A percentile compares a stretch with the other conserved stretches of the same genome.
Conservation (phyloP, 73 alveolate genomes). For the Tetrahymena borealis region DNA sequence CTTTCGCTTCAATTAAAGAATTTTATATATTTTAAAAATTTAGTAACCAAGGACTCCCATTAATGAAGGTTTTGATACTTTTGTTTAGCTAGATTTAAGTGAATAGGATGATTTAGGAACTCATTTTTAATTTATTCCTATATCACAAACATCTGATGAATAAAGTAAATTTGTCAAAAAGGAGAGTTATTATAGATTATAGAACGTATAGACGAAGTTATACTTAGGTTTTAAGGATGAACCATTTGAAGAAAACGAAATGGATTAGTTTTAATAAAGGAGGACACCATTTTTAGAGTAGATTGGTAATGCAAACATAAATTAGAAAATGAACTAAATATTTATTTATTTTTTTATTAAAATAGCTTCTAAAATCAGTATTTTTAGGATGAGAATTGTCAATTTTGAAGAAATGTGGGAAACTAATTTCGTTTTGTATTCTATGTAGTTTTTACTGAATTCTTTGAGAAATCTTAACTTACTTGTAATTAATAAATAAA, state of each 20-base stretch:
- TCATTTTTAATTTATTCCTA: background rate
- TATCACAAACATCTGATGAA: background rate
- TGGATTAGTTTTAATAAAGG: background rate
- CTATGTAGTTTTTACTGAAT: background rate
- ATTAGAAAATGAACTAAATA: background rate
- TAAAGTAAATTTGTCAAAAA: background rate
- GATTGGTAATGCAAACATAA: background rate
- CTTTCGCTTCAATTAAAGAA: background rate
- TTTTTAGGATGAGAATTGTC: background rate
- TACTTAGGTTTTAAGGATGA: background rate
- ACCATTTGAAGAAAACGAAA: background rate
- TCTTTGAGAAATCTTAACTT: background rate
- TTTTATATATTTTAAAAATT: no score
- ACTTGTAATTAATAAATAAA: no score
- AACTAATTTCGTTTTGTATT: background rate
- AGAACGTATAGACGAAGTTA: background rate
- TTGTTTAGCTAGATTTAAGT: background rate
- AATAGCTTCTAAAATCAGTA: background rate
- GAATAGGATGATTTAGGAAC: background rate
- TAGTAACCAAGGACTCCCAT: background rate
- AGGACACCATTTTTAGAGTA: background rate
- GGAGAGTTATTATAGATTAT: background rate
- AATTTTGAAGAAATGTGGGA: background rate
- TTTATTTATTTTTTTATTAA: background rate
- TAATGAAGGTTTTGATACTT: background rate